phyloP scores from a whole-genome alignment of 2,329 filamentous ascomycete genomes.

The Scedosporium aurantiacum region DNA sequence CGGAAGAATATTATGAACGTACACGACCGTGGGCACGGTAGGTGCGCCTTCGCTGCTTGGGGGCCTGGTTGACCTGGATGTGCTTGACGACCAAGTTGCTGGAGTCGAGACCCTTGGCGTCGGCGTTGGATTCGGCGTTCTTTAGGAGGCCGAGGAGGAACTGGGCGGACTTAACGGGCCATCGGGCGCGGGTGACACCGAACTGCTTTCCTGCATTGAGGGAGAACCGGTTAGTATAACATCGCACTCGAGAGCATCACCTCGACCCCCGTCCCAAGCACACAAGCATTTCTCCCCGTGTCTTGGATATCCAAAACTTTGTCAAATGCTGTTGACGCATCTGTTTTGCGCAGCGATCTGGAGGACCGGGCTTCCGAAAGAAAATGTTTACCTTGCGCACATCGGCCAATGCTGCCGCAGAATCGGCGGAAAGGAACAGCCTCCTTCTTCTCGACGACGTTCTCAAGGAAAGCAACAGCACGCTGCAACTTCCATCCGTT shows the following conservation, averaged over 20 bases:
- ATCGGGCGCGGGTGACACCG: constrained; percentile 95
- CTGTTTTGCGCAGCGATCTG: not conserved
- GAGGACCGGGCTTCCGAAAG: not conserved
- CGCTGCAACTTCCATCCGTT: constrained; percentile 98
- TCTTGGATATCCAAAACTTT: too few relatives aligned
- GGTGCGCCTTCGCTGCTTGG: constrained; percentile 97
- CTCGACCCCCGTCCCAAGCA: not conserved
- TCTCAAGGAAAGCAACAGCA: constrained; percentile 93
- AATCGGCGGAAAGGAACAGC: constrained; percentile 97
- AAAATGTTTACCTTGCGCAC: constrained; percentile 79
- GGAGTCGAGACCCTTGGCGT: constrained; percentile 95
- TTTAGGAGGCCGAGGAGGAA: constrained; percentile 95
- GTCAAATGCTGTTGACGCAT: not conserved
- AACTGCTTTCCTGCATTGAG: constrained; percentile 78
- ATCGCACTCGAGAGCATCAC: not conserved
- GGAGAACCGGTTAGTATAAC: not conserved
- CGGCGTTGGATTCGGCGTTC: constrained; percentile 95
- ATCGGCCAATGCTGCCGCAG: constrained; percentile 88
- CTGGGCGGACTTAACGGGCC: constrained; percentile 98
- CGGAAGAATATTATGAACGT: constrained; percentile 37
- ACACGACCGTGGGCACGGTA: constrained; percentile 99
- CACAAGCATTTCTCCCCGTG: too few relatives aligned
- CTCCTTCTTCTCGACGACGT: constrained; percentile 95
- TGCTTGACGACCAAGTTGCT: constrained; percentile 98
- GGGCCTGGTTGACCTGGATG: constrained; percentile 99